Percentiles rank a stretch among this genome's conserved stretches.
Conservation (phyloP, 192 early-diverging fungal genomes). For the Backusella parvicylindrica region DNA sequence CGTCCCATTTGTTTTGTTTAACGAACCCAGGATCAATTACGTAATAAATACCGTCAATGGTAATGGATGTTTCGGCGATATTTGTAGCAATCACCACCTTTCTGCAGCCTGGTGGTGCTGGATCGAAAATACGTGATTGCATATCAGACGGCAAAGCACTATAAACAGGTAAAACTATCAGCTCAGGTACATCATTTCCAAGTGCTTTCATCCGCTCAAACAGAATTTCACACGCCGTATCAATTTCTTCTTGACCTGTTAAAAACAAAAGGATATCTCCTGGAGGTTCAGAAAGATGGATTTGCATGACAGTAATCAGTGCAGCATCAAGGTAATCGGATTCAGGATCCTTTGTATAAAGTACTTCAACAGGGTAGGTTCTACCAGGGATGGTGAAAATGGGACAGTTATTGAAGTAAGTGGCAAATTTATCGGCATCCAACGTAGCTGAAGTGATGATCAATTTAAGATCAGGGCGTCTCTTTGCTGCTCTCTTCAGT, state of each 20-base stretch:
- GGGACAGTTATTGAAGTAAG: slow-evolving; percentile 87
- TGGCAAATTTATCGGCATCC: slow-evolving; percentile 92
- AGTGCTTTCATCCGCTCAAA: slow-evolving; percentile 72
- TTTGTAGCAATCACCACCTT: slow-evolving; percentile 97
- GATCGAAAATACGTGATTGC: slow-evolving; percentile 96
- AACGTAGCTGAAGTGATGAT: slow-evolving; percentile 94
- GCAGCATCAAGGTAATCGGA: slow-evolving; percentile 92
- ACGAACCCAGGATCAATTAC: slow-evolving; percentile 95
- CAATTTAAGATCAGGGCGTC: slow-evolving; percentile 86
- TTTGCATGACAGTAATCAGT: slow-evolving; percentile 94
- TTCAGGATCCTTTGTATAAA: slow-evolving; percentile 95
- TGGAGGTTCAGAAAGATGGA: slow-evolving; percentile 88
- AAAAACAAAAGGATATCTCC: slow-evolving; percentile 96
- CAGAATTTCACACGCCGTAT: slow-evolving; percentile 70
- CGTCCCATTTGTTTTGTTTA: slow-evolving; percentile 97
- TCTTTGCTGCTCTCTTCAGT: slow-evolving; percentile 77
- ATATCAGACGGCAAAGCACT: slow-evolving; percentile 91
- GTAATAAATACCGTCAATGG: slow-evolving; percentile 96
- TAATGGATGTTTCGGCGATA: slow-evolving; percentile 98
- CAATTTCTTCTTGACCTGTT: slow-evolving; percentile 99
- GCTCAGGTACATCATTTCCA: slow-evolving; percentile 61
- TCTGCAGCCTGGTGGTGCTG: slow-evolving; percentile 72
- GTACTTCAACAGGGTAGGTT: slow-evolving; percentile 90
- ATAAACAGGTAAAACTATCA: slow-evolving; percentile 93
- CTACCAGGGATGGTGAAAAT: slow-evolving; percentile 97